A percentile compares a stretch with the other conserved stretches of the same genome.
Evolutionary conservation across 106 monocot genomes (phyloP).

Genomic region (Dendrobium nobile): DNA sequence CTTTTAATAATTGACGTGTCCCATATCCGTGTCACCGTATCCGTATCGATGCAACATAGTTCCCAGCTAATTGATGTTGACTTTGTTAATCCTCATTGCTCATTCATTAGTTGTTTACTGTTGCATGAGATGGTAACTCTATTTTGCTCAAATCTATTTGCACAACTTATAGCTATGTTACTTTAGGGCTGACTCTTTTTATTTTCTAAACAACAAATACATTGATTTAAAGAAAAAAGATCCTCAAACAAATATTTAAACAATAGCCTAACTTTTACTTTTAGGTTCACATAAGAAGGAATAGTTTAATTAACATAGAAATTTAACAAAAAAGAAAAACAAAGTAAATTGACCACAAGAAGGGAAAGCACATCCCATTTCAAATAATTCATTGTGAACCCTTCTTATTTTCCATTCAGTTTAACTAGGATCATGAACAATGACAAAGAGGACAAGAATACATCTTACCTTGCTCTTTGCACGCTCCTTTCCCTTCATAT

Average conservation of each 20-base stretch:
- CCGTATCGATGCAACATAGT: too few relatives aligned
- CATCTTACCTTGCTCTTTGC: slow-evolving; percentile 59
- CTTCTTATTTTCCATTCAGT: neutral
- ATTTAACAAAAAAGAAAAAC: neutral
- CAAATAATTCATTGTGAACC: neutral
- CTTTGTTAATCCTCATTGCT: neutral
- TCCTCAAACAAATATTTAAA: neutral
- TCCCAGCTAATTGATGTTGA: too few relatives aligned
- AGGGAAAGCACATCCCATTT: neutral
- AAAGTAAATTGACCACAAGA: neutral
- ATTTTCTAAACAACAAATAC: neutral
- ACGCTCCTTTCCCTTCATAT: slow-evolving; percentile 56
- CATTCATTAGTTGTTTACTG: neutral
- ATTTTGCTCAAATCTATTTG: neutral
- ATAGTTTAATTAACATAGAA: neutral
- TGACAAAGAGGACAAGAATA: neutral
- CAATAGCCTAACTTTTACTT: neutral
- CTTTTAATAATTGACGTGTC: too few relatives aligned
- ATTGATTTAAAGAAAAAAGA: neutral
- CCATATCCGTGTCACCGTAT: too few relatives aligned
- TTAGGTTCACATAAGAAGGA: neutral
- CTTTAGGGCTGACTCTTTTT: neutral
- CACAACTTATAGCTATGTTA: neutral
- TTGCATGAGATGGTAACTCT: neutral
- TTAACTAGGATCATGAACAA: neutral